phyloP scores from a whole-genome alignment of 164 flowering plant genomes.

The Euptelea pleiosperma region DNA sequence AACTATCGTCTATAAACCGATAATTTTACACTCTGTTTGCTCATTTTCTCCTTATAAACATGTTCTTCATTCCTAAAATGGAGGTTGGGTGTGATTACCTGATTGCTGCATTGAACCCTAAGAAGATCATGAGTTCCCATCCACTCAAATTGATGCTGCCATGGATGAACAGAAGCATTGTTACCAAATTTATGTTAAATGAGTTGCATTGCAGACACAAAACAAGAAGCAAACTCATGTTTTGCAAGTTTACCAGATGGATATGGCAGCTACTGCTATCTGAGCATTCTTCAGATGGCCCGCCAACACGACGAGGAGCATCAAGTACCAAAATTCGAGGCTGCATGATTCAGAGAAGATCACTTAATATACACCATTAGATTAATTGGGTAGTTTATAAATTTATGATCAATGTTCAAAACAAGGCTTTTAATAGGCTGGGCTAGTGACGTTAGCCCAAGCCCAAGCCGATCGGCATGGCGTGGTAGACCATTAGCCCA shows the following conservation, averaged over 20 bases:
- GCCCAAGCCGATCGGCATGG: no score
- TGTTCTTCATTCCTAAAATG: no score
- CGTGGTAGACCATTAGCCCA: no score
- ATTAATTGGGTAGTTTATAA: background rate
- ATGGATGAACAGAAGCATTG: no score
- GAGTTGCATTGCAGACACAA: no score
- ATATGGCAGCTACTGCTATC: conserved; percentile 25
- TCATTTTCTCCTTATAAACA: no score
- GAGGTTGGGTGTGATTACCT: conserved; percentile 8
- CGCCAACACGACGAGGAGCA: conserved; percentile 24
- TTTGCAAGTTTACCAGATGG: conserved; percentile 25
- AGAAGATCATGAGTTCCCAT: conserved; percentile 12
- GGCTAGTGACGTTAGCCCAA: no score
- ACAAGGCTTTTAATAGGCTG: background rate
- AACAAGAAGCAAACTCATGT: no score
- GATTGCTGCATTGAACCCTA: conserved; percentile 25
- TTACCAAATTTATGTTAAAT: no score
- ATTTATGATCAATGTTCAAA: background rate
- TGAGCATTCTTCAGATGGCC: conserved; percentile 23
- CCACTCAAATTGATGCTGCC: conserved; percentile 19
- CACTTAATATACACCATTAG: no score
- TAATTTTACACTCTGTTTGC: no score
- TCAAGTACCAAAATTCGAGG: conserved; percentile 29
- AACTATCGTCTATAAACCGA: no score
- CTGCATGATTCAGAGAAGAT: conserved; percentile 12